Evolutionary conservation across 2,329 filamentous ascomycete genomes (phyloP).

Genomic region (Stachybotrys echinatus): DNA sequence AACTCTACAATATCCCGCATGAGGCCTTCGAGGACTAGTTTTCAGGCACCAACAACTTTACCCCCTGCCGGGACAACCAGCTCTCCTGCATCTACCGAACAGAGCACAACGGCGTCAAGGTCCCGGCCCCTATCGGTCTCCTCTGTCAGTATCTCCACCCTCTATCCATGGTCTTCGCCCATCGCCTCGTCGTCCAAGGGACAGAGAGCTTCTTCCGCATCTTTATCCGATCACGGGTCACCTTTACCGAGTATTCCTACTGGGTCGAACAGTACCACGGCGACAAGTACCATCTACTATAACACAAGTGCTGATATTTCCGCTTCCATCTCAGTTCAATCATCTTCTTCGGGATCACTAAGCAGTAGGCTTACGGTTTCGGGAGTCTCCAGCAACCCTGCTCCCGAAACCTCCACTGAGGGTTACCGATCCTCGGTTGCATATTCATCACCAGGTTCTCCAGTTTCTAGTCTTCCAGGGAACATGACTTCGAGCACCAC

Average conservation of each 20-base stretch:
- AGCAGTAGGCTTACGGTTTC: background rate
- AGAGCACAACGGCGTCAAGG: background rate
- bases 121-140: background rate
- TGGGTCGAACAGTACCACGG: background rate
- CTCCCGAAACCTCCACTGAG: background rate
- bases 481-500: background rate
- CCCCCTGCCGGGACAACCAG: no score
- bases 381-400: background rate
- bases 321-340: background rate
- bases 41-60: background rate
- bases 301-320: background rate
- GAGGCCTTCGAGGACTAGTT: background rate
- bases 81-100: background rate
- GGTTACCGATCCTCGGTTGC: background rate
- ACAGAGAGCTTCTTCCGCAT: background rate
- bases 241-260: background rate
- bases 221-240: background rate
- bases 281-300: background rate
- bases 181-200: background rate
- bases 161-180: background rate
- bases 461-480: background rate
- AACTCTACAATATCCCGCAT: background rate
- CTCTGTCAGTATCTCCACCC: background rate
- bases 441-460: background rate
- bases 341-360: background rate